A percentile compares a stretch with the other conserved stretches of the same genome.
These are phyloP conservation scores for Aspergillus puulaauensis DNA, from an alignment of 2,329 filamentous ascomycete genomes.

Conservation along the genomic window DNA sequence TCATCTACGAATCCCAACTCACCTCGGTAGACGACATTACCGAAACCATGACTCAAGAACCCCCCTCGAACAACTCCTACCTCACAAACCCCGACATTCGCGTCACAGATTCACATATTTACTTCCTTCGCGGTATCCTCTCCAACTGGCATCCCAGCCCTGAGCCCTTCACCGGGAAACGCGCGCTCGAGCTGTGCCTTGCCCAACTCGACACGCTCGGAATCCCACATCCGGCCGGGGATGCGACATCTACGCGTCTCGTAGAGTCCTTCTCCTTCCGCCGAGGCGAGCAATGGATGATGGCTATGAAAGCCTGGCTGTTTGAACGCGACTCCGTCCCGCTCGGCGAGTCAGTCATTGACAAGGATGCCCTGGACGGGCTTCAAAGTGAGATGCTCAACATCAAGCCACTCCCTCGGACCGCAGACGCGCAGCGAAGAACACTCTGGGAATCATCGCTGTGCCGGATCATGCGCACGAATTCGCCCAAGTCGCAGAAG, in stretches of 20 bases:
- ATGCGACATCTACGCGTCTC: conserved; percentile 4
- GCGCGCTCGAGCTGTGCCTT: conserved; percentile 10
- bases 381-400: background rate
- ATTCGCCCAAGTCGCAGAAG: conserved; percentile 10
- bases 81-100: background rate
- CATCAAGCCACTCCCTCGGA: background rate
- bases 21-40: background rate
- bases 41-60: background rate
- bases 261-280: conserved; percentile 6
- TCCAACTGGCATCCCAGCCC: conserved; percentile 14
- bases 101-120: conserved; percentile 12
- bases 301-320: conserved; percentile 15
- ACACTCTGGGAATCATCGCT: background rate
- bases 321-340: conserved; percentile 8
- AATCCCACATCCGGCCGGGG: background rate
- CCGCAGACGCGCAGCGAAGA: background rate
- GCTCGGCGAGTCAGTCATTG: background rate
- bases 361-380: background rate
- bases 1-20: no score
- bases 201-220: background rate
- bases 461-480: conserved; percentile 8
- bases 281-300: conserved; percentile 18
- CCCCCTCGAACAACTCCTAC: background rate
- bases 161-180: background rate
- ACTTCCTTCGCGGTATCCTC: conserved; percentile 13